These are phyloP conservation scores for Musa acuminata DNA, from an alignment of 176 grass and related monocot species.

Conservation along the genomic window DNA sequence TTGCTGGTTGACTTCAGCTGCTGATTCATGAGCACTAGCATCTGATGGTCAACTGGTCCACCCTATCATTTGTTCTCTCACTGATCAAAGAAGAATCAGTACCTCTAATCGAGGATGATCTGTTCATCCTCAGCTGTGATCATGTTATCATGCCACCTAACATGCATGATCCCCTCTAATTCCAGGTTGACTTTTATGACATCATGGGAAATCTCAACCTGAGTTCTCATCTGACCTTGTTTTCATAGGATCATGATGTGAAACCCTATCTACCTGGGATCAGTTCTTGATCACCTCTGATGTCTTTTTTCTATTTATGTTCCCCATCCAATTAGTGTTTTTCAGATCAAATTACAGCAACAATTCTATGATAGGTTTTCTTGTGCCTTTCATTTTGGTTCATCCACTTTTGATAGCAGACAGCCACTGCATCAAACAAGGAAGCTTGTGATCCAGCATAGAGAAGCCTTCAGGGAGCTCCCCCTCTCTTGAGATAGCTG, in stretches of 20 bases:
- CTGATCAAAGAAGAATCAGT: not conserved
- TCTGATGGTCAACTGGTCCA: not conserved
- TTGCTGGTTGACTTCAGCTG: not conserved
- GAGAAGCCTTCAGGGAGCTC: not conserved
- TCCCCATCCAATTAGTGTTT: not conserved
- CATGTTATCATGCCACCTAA: not conserved
- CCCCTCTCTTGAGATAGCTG: not conserved
- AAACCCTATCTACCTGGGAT: not conserved
- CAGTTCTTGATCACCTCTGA: not conserved
- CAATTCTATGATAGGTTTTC: too few relatives aligned
- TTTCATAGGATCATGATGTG: too few relatives aligned
- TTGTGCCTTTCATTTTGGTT: not conserved
- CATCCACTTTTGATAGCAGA: not conserved
- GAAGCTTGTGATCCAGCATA: conserved; percentile 1
- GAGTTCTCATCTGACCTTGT: not conserved
- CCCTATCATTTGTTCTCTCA: not conserved
- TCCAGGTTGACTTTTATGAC: not conserved
- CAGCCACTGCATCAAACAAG: not conserved
- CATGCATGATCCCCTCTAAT: not conserved
- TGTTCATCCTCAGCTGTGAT: not conserved
- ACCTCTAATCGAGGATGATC: not conserved
- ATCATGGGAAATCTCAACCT: not conserved
- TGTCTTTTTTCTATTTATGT: not conserved
- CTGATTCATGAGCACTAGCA: not conserved
- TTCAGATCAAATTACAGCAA: not conserved